Evolutionary conservation across 2,329 filamentous ascomycete species (phyloP).

Genomic region (Neopestalotiopsis clavispora): DNA sequence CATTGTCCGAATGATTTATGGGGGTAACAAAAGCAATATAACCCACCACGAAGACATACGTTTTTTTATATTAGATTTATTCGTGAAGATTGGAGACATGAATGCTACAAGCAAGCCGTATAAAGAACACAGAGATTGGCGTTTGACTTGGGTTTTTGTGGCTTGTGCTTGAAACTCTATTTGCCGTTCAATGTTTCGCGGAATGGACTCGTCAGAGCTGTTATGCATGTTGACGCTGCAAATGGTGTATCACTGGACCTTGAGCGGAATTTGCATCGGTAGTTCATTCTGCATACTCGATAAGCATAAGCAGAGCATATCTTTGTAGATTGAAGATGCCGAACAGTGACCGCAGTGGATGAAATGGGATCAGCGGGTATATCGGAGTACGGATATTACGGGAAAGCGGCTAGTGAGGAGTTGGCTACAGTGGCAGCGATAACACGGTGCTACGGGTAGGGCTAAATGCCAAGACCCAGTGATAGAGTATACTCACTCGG

Average conservation of each 20-base stretch:
- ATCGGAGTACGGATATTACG: background rate
- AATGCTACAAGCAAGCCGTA: background rate
- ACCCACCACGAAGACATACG: background rate
- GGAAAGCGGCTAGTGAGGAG: background rate
- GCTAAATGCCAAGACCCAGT: background rate
- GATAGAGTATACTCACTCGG: background rate
- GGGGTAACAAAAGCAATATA: background rate
- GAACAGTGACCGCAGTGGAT: background rate
- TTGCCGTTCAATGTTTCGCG: no score
- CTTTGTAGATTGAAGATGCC: background rate
- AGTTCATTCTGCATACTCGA: no score
- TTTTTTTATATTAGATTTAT: background rate
- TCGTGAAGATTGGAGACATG: background rate
- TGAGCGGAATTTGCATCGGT: no score
- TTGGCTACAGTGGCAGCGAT: background rate
- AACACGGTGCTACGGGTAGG: background rate
- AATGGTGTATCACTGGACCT: background rate
- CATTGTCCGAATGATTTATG: background rate
- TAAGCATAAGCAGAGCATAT: no score
- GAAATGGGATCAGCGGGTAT: background rate
- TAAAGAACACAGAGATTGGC: no score
- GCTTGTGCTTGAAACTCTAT: no score
- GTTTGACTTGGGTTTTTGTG: no score
- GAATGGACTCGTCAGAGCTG: no score
- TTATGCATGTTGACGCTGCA: background rate